These are phyloP conservation scores for Neofusicoccum kwambonambiense DNA, from an alignment of 2,329 filamentous ascomycete species.

Conservation along the genomic window DNA sequence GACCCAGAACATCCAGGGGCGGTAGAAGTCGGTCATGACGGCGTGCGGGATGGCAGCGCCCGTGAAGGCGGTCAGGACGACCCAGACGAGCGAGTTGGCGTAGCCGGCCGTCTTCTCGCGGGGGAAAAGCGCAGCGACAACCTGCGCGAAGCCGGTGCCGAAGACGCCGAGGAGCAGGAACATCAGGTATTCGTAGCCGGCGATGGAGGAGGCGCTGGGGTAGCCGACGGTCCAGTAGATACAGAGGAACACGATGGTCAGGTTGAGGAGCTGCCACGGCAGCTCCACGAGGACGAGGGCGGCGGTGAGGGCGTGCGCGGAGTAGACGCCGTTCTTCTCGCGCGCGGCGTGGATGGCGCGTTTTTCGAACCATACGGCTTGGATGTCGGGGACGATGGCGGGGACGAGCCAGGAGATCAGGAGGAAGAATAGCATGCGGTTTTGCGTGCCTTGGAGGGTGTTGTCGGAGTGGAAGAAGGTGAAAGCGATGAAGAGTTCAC, in stretches of 20 bases:
- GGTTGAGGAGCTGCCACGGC: constrained; percentile 65
- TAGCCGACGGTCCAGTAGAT: constrained; percentile 48
- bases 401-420: constrained; percentile 73
- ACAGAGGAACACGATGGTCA: constrained; percentile 58
- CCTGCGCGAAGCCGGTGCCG: constrained; percentile 64
- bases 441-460: constrained; percentile 46
- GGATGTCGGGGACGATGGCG: constrained; percentile 72
- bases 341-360: constrained; percentile 67
- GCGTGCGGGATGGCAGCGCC: constrained; percentile 69
- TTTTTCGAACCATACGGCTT: constrained; percentile 67
- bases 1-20: constrained; percentile 51
- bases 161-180: constrained; percentile 66
- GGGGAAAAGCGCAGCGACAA: constrained; percentile 64
- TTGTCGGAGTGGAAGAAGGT: constrained; percentile 49
- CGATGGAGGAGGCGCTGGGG: neutral
- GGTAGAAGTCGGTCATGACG: constrained; percentile 65
- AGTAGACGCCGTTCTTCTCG: constrained; percentile 79
- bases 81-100: constrained; percentile 67
- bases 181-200: constrained; percentile 56
- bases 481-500: constrained; percentile 49
- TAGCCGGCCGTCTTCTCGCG: constrained; percentile 67
- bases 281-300: constrained; percentile 68
- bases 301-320: constrained; percentile 68
- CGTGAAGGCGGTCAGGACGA: constrained; percentile 69
- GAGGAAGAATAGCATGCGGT: constrained; percentile 72